Evolutionary conservation across 257 asterid species (phyloP).

Genomic region (Perilla frutescens): DNA sequence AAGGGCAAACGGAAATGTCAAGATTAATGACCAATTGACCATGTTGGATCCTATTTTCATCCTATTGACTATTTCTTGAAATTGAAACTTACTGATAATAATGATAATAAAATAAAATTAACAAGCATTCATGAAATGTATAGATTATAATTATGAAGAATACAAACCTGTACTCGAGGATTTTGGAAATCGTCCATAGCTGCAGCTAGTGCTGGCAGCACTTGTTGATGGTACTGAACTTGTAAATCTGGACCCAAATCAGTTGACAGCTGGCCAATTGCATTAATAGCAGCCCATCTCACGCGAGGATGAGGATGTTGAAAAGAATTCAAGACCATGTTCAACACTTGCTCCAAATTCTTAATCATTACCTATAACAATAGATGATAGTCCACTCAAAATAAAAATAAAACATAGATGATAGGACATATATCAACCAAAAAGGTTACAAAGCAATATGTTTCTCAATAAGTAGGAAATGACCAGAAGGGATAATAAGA

Average conservation of each 20-base stretch:
- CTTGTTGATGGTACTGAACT: slow-evolving; percentile 73
- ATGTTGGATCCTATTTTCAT: neutral
- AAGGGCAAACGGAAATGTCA: neutral
- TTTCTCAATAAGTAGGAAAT: slow-evolving; percentile 9
- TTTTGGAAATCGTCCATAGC: slow-evolving; percentile 92
- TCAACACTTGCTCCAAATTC: slow-evolving; percentile 82
- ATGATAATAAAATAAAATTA: neutral
- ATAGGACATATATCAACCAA: slow-evolving; percentile 26
- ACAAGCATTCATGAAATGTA: neutral
- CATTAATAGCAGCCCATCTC: slow-evolving; percentile 98
- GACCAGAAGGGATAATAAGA: slow-evolving; percentile 31
- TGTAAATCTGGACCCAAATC: slow-evolving; percentile 97
- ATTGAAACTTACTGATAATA: neutral
- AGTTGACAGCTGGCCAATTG: slow-evolving; percentile 93
- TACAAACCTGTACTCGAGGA: slow-evolving; percentile 90
- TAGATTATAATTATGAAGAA: neutral
- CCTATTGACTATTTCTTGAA: slow-evolving; percentile 13
- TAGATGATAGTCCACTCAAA: neutral
- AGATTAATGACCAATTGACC: too few relatives aligned
- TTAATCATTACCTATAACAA: slow-evolving; percentile 76
- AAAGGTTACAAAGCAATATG: neutral
- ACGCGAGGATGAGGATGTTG: slow-evolving; percentile 95
- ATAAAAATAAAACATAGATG: too few relatives aligned
- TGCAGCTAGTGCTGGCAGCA: slow-evolving; percentile 78
- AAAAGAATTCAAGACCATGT: slow-evolving; percentile 87